These are phyloP conservation scores for Effrenium voratum DNA, from an alignment of 73 alveolate genomes.

Conservation along the genomic window DNA sequence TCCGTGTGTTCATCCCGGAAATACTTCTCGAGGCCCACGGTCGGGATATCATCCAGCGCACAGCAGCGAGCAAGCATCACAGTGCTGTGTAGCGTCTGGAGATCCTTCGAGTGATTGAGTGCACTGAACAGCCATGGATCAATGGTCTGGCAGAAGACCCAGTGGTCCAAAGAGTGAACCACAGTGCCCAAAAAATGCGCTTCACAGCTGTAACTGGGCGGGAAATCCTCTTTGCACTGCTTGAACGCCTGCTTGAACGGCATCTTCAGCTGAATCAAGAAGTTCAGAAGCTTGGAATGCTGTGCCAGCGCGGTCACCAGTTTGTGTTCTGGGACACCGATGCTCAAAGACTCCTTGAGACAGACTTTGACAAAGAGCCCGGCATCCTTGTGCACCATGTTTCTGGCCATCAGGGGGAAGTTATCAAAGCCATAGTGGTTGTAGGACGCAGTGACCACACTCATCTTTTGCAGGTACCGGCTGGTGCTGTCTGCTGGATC, in stretches of 20 bases:
- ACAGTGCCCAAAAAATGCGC: slow-evolving; percentile 52
- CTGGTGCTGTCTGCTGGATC: slow-evolving; percentile 37
- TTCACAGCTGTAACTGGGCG: slow-evolving; percentile 20
- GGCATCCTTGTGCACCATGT: slow-evolving; percentile 49
- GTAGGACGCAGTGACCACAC: slow-evolving; percentile 54
- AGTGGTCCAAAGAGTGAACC: slow-evolving; percentile 41
- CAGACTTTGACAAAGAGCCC: background rate
- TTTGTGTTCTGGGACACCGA: slow-evolving; percentile 19
- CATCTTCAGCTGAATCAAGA: slow-evolving; percentile 3
- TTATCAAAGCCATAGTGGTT: slow-evolving; percentile 20
- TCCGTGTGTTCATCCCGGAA: slow-evolving; percentile 7
- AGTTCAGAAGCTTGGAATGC: slow-evolving; percentile 27
- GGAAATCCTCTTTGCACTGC: slow-evolving; percentile 13
- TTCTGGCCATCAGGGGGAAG: slow-evolving; percentile 44
- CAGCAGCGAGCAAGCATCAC: slow-evolving; percentile 44
- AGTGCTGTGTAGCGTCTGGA: slow-evolving; percentile 9
- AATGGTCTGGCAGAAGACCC: slow-evolving; percentile 2
- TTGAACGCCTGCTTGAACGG: slow-evolving; percentile 33
- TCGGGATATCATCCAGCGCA: slow-evolving; percentile 33
- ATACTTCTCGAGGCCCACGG: slow-evolving; percentile 9
- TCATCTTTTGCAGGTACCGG: slow-evolving; percentile 52
- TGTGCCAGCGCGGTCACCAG: slow-evolving; percentile 2
- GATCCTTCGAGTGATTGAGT: background rate
- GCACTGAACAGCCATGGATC: slow-evolving; percentile 57
- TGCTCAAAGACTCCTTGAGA: background rate